Evolutionary conservation across 257 asterid genomes (phyloP).

Genomic region (Nicotiana knightiana): DNA sequence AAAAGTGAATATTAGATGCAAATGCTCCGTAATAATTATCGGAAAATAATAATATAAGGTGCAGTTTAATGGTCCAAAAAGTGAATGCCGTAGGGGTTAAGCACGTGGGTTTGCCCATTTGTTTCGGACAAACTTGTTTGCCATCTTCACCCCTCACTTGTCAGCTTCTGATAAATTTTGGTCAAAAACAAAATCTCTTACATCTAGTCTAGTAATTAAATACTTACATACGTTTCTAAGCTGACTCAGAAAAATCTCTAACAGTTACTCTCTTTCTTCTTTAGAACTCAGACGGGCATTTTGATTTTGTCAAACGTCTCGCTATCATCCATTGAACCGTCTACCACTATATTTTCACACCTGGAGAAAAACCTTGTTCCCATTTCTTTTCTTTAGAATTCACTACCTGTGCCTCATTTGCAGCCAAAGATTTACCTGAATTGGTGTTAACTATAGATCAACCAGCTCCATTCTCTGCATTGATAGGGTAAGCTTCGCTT

Average conservation of each 20-base stretch:
- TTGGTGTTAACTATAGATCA: background rate
- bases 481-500: background rate
- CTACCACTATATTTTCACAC: background rate
- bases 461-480: background rate
- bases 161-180: background rate
- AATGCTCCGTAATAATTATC: too few species aligned
- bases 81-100: background rate
- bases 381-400: background rate
- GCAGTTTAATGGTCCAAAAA: background rate
- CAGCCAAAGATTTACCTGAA: background rate
- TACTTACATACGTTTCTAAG: background rate
- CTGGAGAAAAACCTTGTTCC: background rate
- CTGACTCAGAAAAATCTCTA: background rate
- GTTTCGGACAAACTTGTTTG: background rate
- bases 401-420: background rate
- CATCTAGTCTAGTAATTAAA: background rate
- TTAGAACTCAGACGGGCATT: background rate
- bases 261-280: background rate
- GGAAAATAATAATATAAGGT: too few species aligned
- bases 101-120: conserved; percentile 5
- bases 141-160: background rate
- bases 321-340: background rate
- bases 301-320: background rate
- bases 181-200: background rate
- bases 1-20: too few species aligned